Evolutionary conservation across 1,139 yeast genomes (phyloP).

Genomic region (Sugiyamaella paludigena): DNA sequence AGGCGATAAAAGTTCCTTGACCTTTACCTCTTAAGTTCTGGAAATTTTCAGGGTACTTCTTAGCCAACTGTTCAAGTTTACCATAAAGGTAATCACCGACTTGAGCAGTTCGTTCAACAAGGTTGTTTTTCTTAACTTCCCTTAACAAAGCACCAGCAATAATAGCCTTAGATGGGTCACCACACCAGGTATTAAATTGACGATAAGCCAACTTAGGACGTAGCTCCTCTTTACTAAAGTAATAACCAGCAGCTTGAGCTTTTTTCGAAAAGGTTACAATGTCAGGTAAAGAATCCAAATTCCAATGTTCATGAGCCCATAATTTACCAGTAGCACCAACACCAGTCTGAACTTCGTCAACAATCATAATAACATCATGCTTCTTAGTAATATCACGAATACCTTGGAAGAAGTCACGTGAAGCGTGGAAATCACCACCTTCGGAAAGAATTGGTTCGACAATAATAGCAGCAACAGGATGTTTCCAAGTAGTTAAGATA

Average conservation of each 20-base stretch:
- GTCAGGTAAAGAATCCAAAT: constrained; percentile 70
- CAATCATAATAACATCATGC: constrained; percentile 65
- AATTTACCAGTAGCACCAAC: constrained; percentile 80
- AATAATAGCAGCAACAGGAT: constrained; percentile 72
- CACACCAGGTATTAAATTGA: constrained; percentile 91
- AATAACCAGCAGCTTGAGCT: constrained; percentile 85
- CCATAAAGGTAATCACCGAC: constrained; percentile 64
- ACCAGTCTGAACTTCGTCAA: constrained; percentile 87
- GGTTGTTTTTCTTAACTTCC: constrained; percentile 59
- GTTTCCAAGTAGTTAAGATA: constrained; percentile 53
- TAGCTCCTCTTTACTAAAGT: constrained; percentile 65
- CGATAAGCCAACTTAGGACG: constrained; percentile 73
- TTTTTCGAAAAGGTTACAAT: constrained; percentile 81
- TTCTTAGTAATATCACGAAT: constrained; percentile 67
- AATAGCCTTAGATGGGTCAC: constrained; percentile 77
- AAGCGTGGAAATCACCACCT: constrained; percentile 87
- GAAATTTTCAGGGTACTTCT: constrained; percentile 51
- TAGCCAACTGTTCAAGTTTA: constrained; percentile 51
- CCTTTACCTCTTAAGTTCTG: constrained; percentile 68
- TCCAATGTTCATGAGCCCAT: constrained; percentile 87
- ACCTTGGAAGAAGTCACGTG: constrained; percentile 72
- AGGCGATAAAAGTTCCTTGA: constrained; percentile 76
- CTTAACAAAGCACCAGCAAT: constrained; percentile 67
- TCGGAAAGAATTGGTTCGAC: constrained; percentile 83
- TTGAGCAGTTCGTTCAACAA: constrained; percentile 52